Evolutionary conservation across 352 stramenopile genomes (phyloP).

Genomic region (Stephanocyclus meneghinianus): DNA sequence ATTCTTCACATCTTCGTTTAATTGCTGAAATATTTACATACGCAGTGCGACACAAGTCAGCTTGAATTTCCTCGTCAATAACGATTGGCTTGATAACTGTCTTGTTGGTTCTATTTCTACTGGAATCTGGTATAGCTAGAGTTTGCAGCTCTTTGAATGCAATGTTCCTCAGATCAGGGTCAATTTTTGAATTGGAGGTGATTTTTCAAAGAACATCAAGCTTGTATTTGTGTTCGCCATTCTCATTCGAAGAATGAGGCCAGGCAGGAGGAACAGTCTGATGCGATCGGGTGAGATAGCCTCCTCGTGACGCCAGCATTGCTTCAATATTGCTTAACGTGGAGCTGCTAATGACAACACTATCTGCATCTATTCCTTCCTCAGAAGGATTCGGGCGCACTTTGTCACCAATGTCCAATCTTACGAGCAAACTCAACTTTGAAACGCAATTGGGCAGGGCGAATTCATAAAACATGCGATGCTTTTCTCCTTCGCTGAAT

Average conservation of each 20-base stretch:
- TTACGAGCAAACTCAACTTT: not conserved
- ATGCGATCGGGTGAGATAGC: not conserved
- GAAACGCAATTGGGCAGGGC: not conserved
- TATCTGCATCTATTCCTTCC: not conserved
- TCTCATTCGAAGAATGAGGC: not conserved
- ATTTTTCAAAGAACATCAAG: not conserved
- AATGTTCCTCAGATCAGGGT: conserved; percentile 13
- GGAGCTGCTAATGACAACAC: not conserved
- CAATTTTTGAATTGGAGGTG: not conserved
- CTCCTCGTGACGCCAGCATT: not conserved
- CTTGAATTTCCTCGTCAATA: not conserved
- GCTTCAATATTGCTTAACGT: not conserved
- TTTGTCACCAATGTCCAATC: conserved; percentile 14
- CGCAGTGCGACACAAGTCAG: too few species aligned
- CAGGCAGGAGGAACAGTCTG: conserved; percentile 8
- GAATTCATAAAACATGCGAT: not conserved
- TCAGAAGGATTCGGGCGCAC: not conserved
- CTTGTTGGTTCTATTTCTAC: not conserved
- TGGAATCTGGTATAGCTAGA: too few species aligned
- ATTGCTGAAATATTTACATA: not conserved
- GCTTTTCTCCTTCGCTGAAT: not conserved
- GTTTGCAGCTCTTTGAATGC: not conserved
- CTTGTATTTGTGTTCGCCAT: not conserved
- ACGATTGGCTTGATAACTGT: not conserved
- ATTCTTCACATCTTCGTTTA: not conserved